Evolutionary conservation across 2,329 filamentous ascomycete genomes (phyloP).

Genomic region (Ophiocordyceps robertsii): DNA sequence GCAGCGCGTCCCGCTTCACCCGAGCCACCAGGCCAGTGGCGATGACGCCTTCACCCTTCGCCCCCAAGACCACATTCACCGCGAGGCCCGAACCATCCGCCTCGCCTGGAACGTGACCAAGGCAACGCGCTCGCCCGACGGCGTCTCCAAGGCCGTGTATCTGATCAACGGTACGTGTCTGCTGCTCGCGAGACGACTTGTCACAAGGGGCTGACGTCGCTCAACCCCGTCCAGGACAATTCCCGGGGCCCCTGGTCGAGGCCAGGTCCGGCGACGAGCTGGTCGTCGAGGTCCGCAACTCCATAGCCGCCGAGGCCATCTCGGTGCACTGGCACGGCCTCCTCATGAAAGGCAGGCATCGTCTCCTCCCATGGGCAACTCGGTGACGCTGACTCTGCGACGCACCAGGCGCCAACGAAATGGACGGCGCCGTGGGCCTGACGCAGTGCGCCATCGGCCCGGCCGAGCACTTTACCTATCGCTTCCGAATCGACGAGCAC

Average conservation of each 20-base stretch:
- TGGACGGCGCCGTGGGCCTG: conserved; percentile 52
- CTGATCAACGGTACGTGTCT: conserved; percentile 25
- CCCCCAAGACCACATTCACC: conserved; percentile 26
- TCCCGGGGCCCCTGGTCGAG: conserved; percentile 29
- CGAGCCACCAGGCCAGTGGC: too few species aligned
- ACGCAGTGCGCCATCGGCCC: conserved; percentile 47
- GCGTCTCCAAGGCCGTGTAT: conserved; percentile 33
- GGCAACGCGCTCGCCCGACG: conserved; percentile 27
- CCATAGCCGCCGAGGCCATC: conserved; percentile 20
- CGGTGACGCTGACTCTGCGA: too few species aligned
- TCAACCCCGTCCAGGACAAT: conserved; percentile 15
- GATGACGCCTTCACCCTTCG: conserved; percentile 14
- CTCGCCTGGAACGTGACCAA: conserved; percentile 25
- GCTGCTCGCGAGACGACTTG: too few species aligned
- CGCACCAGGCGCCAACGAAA: conserved; percentile 27
- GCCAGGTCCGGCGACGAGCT: conserved; percentile 29
- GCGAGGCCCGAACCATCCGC: conserved; percentile 18
- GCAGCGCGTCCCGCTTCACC: too few species aligned
- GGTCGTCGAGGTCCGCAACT: conserved; percentile 25
- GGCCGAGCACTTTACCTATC: conserved; percentile 34
- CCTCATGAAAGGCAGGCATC: conserved; percentile 37
- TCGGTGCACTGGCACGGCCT: conserved; percentile 52
- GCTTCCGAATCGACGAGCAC: conserved; percentile 38
- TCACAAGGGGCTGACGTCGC: too few species aligned
- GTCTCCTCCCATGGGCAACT: background rate